A percentile compares a stretch with the other conserved stretches of the same genome.
These are phyloP conservation scores for Biscogniauxia sp. DNA, from an alignment of 2,329 filamentous ascomycete genomes.

Conservation along the genomic window DNA sequence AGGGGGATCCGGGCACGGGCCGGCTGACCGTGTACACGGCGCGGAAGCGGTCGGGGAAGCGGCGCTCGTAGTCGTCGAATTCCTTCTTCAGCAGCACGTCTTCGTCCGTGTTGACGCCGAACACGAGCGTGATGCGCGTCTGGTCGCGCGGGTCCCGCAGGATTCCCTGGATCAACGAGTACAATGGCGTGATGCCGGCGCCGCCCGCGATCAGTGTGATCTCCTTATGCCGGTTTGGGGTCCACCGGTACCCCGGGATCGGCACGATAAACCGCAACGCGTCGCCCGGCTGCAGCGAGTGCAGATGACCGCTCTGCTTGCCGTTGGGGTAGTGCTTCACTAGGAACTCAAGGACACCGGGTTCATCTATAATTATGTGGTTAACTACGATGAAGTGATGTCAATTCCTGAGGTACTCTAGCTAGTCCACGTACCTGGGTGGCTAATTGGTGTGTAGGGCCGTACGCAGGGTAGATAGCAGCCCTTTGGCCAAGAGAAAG, in stretches of 20 bases:
- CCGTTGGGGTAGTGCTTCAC: conserved; percentile 68
- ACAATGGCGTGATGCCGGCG: conserved; percentile 70
- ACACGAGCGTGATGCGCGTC: conserved; percentile 63
- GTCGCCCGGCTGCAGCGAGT: conserved; percentile 62
- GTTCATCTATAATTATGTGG: conserved; percentile 42
- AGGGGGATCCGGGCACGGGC: conserved; percentile 38
- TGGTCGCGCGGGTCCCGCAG: conserved; percentile 59
- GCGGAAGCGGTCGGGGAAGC: conserved; percentile 54
- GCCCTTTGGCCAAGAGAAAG: conserved; percentile 56
- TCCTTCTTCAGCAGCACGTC: conserved; percentile 60
- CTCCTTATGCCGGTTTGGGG: conserved; percentile 45
- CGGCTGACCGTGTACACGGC: conserved; percentile 57
- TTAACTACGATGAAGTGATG: conserved; percentile 2
- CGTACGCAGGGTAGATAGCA: conserved; percentile 57
- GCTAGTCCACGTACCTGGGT: conserved; percentile 38
- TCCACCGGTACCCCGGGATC: conserved; percentile 55
- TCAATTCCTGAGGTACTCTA: too few relatives aligned
- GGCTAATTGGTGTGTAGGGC: conserved; percentile 65
- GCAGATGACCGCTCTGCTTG: conserved; percentile 63
- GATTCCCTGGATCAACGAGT: conserved; percentile 61
- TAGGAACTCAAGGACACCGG: conserved; percentile 60
- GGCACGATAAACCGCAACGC: conserved; percentile 55
- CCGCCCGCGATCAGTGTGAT: conserved; percentile 69
- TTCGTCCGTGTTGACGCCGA: conserved; percentile 62
- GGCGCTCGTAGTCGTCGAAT: conserved; percentile 48